These are phyloP conservation scores for Fusarium sp. DNA, from an alignment of 2,329 filamentous ascomycete species.

Conservation along the genomic window DNA sequence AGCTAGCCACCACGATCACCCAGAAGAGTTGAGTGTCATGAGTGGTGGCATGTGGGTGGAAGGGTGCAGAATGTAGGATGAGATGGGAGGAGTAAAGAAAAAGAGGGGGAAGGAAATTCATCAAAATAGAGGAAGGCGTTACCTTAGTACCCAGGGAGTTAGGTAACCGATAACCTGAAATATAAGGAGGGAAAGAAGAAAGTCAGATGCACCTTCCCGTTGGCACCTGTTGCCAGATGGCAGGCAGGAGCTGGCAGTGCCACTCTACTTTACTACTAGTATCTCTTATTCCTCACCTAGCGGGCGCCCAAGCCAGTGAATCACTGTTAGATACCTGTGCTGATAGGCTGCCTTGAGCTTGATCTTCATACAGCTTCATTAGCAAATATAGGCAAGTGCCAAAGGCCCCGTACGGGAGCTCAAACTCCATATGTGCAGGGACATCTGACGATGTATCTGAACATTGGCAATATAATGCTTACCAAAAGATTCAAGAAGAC, in stretches of 20 bases:
- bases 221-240: constrained; percentile 10
- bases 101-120: background rate
- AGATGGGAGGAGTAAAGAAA: background rate
- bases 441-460: background rate
- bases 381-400: background rate
- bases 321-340: background rate
- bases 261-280: background rate
- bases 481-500: no score
- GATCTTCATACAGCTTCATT: background rate
- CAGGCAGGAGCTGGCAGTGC: constrained; percentile 8
- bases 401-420: background rate
- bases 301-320: constrained; percentile 1
- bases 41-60: no score
- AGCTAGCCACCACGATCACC: no score
- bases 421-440: background rate
- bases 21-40: no score
- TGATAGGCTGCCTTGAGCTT: background rate
- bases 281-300: background rate
- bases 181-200: background rate
- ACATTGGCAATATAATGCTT: background rate
- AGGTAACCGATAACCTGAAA: background rate
- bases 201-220: constrained; percentile 3
- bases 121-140: background rate
- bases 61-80: no score
- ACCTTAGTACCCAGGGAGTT: background rate